phyloP scores from a whole-genome alignment of 495 filamentous ascomycete species.

The Hyaloscypha bicolor region DNA sequence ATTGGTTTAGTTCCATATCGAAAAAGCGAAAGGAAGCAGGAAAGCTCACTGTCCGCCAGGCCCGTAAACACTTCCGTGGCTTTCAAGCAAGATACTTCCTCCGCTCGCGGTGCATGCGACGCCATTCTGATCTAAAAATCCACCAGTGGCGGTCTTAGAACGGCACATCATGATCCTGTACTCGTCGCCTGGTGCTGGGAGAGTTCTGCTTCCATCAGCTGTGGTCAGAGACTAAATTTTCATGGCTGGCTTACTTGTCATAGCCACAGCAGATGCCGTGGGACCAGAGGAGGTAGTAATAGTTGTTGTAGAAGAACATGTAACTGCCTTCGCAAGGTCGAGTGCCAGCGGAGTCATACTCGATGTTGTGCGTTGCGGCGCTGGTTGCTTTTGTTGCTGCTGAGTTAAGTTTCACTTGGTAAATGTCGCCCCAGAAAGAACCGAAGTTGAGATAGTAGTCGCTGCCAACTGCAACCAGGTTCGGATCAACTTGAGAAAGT shows the following conservation, averaged over 20 bases:
- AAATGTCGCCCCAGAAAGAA: constrained; percentile 69
- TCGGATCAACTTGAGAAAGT: constrained; percentile 52
- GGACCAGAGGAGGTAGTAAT: constrained; percentile 70
- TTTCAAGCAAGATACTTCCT: constrained; percentile 64
- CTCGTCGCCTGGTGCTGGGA: constrained; percentile 59
- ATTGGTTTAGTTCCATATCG: constrained; percentile 27
- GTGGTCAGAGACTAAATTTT: neutral
- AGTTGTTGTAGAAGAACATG: constrained; percentile 55
- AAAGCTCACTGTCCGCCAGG: constrained; percentile 67
- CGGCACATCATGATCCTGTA: constrained; percentile 70
- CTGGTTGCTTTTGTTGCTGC: constrained; percentile 43
- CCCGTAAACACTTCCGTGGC: constrained; percentile 65
- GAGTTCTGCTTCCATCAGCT: constrained; percentile 11
- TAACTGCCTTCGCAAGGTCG: constrained; percentile 62
- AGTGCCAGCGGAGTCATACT: constrained; percentile 53
- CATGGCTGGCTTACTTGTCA: constrained; percentile 29
- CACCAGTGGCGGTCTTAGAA: constrained; percentile 50
- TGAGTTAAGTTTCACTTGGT: constrained; percentile 57
- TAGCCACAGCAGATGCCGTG: constrained; percentile 64
- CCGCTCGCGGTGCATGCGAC: constrained; percentile 57
- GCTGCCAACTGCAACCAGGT: constrained; percentile 52
- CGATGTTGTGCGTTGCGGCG: constrained; percentile 48
- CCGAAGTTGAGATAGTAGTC: constrained; percentile 65
- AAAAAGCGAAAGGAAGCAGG: neutral
- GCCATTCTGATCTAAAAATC: constrained; percentile 64